These are phyloP conservation scores for Fraxinus floribunda DNA, from an alignment of 305 asterid genomes.

Conservation along the genomic window DNA sequence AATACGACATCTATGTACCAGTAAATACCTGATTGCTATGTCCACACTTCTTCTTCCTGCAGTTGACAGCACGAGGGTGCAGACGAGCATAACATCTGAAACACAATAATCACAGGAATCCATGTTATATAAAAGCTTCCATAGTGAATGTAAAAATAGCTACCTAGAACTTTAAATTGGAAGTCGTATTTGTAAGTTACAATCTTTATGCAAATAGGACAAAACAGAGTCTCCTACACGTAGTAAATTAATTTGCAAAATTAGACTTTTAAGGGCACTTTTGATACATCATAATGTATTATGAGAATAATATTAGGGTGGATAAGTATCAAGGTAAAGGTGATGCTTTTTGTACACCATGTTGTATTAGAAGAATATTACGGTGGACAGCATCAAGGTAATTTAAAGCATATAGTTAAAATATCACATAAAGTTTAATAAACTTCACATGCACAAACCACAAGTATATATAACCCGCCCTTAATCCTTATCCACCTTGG, in stretches of 20 bases:
- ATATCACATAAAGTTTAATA: neutral
- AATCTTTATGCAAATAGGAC: neutral
- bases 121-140: neutral
- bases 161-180: neutral
- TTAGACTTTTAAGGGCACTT: neutral
- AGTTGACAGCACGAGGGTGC: constrained; percentile 54
- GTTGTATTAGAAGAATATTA: neutral
- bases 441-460: neutral
- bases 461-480: neutral
- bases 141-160: neutral
- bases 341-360: neutral
- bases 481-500: neutral
- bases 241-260: neutral
- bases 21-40: constrained; percentile 45
- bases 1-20: neutral
- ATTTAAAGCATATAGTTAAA: neutral
- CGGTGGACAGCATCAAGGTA: neutral
- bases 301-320: neutral
- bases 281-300: neutral
- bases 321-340: neutral
- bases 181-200: neutral
- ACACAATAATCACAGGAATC: neutral
- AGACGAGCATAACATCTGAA: constrained; percentile 50
- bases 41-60: constrained; percentile 55
- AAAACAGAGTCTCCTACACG: neutral